Evolutionary conservation across 768 basidiomycete genomes (phyloP).

Genomic region (Fistulinella prunicolor): DNA sequence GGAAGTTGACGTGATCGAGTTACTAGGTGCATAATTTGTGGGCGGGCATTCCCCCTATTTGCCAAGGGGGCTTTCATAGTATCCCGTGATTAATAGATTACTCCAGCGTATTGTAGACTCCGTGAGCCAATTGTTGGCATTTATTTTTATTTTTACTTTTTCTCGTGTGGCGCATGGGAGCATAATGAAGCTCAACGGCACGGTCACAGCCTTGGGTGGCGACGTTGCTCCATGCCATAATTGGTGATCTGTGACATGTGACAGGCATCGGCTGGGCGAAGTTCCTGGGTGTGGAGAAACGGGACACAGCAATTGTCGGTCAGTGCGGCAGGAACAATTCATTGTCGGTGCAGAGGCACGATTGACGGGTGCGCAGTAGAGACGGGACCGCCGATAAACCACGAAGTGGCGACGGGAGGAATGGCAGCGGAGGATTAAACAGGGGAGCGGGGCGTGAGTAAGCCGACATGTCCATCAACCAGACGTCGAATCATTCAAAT

Average conservation of each 20-base stretch:
- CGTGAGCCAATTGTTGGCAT: too few species aligned
- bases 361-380: constrained; percentile 9
- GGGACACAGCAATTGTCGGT: constrained; percentile 15
- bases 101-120: neutral
- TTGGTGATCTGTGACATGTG: neutral
- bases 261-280: neutral
- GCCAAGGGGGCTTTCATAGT: neutral
- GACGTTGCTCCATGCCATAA: constrained; percentile 14
- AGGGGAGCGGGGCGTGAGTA: constrained; percentile 2
- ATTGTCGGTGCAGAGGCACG: neutral
- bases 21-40: neutral
- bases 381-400: neutral
- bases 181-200: neutral
- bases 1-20: neutral
- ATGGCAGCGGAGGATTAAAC: neutral
- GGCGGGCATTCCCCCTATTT: neutral
- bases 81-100: constrained; percentile 7
- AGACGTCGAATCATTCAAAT: neutral
- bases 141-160: neutral
- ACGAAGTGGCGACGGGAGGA: neutral
- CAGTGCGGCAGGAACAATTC: neutral
- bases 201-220: constrained; percentile 15
- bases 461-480: neutral
- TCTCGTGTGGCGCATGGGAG: neutral
- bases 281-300: constrained; percentile 3